phyloP scores from a whole-genome alignment of 352 stramenopile species.

The Globisporangium cystogenes region DNA sequence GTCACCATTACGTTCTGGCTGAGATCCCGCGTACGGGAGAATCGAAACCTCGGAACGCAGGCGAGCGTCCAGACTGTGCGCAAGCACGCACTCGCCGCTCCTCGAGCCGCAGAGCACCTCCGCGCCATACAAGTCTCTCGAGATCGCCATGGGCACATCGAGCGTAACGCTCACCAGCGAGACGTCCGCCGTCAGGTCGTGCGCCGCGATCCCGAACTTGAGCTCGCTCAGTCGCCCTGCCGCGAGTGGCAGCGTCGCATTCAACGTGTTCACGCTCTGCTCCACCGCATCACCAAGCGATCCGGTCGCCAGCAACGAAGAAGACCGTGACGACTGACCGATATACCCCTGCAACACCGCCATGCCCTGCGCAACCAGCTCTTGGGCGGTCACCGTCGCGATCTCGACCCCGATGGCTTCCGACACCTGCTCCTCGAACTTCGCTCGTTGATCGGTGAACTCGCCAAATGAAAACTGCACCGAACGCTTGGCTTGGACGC shows the following conservation, averaged over 20 bases:
- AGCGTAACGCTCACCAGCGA: slow-evolving; percentile 6
- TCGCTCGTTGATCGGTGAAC: not conserved
- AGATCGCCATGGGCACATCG: not conserved
- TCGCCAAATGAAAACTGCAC: not conserved
- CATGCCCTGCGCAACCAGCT: not conserved
- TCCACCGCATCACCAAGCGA: not conserved
- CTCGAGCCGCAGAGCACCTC: not conserved
- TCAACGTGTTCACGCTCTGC: not conserved
- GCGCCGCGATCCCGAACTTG: not conserved
- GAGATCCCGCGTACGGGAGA: not conserved
- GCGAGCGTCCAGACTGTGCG: not conserved
- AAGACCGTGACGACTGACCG: not conserved
- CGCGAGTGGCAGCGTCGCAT: not conserved
- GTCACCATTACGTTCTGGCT: not conserved
- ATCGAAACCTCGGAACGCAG: not conserved
- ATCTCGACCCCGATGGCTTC: not conserved
- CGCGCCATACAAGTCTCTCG: not conserved
- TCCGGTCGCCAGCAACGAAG: not conserved
- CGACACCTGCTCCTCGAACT: not conserved
- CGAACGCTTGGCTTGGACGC: not conserved
- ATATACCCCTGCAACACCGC: not conserved
- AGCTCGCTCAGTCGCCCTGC: not conserved
- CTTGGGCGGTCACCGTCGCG: not conserved
- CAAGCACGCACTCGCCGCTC: not conserved
- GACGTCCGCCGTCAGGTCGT: slow-evolving; percentile 3